Base-by-base conservation (phyloP, 164 flowering plant species). In the Vitis cinerea region DNA sequence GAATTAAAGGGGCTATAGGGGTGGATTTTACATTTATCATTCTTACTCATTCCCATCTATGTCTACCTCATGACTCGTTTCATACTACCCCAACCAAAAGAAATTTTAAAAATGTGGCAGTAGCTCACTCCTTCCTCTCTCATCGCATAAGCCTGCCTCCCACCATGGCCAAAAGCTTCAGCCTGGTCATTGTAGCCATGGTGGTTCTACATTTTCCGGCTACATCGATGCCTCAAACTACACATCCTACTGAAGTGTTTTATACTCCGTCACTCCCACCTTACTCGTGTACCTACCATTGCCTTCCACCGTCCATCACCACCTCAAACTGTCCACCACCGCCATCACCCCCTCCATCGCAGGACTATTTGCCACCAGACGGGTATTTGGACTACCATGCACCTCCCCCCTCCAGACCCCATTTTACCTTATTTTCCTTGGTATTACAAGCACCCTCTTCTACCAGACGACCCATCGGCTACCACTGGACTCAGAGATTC, bases 381-480 rank as follows among this genome's bases (percentile, higher is more conserved):
- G 68, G 59, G 44, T 2, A 65, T 27, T 17, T 65, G 19, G 58
- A 57, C 10, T 65, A 48, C 7, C 48, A 51, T 60, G 50, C 71
- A 30, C 75, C 75, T 30, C 1, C 71, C 71, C 11, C 75, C 75
- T 19, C 71, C 75, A 3, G 50, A 72, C 37, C 75, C 75, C 7
- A 72, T 72, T 16, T 17, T 66, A 37, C 71, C 71, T 37, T 72
- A 72, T 17, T 72, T 66, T 61, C 75, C 75, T 23, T 72, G 75
- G 75, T 72, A 66, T 53, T 72, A 66, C 63, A 60, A 60, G 74
- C 11, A 71, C 29, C 74, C 74, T 19, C 72, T 61, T 3, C 72
- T 65, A 6, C 63, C 63, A 10, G 54, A 68, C 5, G 23, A 3
- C 0, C 49, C 71, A 19, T 48, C 56, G 9, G 71, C 56, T 23